These are phyloP conservation scores for Nicotiana attenuata DNA, from an alignment of 257 asterid species.

Conservation along the genomic window DNA sequence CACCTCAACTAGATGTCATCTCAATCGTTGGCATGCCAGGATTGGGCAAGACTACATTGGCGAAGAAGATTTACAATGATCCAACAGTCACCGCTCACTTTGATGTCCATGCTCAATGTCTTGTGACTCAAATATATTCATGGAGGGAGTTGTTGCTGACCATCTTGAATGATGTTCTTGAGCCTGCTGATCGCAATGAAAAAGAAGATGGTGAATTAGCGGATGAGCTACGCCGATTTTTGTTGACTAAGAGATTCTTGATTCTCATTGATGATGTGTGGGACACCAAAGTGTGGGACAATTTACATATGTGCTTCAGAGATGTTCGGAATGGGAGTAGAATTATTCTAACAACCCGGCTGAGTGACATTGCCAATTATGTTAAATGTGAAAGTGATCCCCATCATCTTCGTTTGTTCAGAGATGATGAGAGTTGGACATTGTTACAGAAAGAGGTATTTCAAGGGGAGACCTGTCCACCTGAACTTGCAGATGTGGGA, in stretches of 20 bases:
- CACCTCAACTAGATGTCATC: constrained; percentile 1
- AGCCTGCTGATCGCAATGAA: constrained; percentile 7
- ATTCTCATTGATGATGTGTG: background rate
- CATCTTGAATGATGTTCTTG: constrained; percentile 4
- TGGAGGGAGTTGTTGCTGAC: constrained; percentile 4
- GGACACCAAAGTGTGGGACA: constrained; percentile 6
- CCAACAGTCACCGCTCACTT: background rate
- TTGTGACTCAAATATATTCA: constrained; percentile 11
- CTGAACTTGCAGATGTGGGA: background rate
- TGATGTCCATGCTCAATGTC: constrained; percentile 8
- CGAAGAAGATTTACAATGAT: constrained; percentile 7
- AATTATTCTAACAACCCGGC: background rate
- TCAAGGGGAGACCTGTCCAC: constrained; percentile 6
- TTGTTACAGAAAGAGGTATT: background rate
- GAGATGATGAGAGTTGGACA: constrained; percentile 10
- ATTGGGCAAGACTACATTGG: constrained; percentile 6
- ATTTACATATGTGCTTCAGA: background rate
- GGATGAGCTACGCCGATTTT: background rate
- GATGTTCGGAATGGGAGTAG: background rate
- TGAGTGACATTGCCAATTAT: constrained; percentile 4
- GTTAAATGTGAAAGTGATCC: constrained; percentile 3
- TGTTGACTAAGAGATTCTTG: constrained; percentile 5
- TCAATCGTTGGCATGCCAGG: constrained; percentile 7
- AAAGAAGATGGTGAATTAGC: constrained; percentile 6
- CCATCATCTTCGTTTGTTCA: constrained; percentile 6